Evolutionary conservation across 768 basidiomycete genomes (phyloP), one percentile per base, ranked within the genome.

Genomic region (Melanogaster broomeanus): DNA sequence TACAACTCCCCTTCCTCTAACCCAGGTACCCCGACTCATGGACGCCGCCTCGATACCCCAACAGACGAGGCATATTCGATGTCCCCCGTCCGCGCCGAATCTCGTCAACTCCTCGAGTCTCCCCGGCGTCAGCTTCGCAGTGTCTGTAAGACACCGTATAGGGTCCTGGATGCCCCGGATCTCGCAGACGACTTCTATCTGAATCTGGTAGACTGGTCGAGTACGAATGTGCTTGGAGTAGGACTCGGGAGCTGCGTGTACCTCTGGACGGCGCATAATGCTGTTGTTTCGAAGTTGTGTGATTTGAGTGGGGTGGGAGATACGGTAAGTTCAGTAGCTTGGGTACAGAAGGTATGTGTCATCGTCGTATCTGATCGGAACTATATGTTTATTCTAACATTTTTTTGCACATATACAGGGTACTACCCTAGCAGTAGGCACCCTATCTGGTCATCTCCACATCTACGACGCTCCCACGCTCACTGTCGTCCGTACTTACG

Each of bases 121-220:
- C 93, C 95, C 0, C 79, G 90, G 25, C 84, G 90, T 44, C 79
- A 86, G 51, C 81, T 90, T 7, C 83, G 96, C 39, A 85, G 77
- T 51, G 89, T 98, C 2, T 88, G 88, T 74, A 94, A 96, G 69
- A 97, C 95, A 0, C 96, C 96, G 2, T 98, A 96, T 74, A 85
- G 97, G 51, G 96, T 98, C 1, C 81, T 98, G 30, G 96, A 99
- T 65, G 96, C 96, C 8, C 97, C 96, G 0, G 95, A 98, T 49
- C 83, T 99, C 12, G 93, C 93, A 25, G 96, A 98, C 66, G 96
- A 99, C 68, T 99, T 98, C 70, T 98, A 99, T 64, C 87, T 99
- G 56, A 98, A 98, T 64, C 79, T 98, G 11, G 94, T 98, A 21
- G 95, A 98, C 56, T 98, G 97, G 97, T 92, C 90, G 3, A 88